Base-by-base conservation (phyloP, 495 filamentous ascomycete genomes). In the Schizothecium vesticola region DNA sequence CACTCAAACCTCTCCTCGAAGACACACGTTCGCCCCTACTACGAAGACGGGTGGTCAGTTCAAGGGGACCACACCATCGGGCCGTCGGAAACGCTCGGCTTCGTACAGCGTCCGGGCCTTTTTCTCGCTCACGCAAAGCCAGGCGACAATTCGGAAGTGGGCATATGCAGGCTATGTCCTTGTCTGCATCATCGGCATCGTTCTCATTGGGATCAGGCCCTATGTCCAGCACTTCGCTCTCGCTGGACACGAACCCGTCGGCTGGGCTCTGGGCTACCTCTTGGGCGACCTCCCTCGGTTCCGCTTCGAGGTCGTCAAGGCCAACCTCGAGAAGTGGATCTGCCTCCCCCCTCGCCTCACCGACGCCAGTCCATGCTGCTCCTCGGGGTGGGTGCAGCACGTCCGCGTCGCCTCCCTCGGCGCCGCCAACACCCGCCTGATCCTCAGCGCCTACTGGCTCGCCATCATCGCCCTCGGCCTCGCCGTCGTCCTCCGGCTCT, bases 191-290 rank as follows among this genome's bases (percentile, higher is more conserved):
- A 12, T 88, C 16, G 71, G 73, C 3, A 84, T 92, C 64, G 86
- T 93, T 65, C 76, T 95, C n/a, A 76, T 88, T 1, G 89, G 88
- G 2, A 84, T 98, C 59, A 86, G 92, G 24, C 80, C 78, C 10
- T 91, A 92, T 68, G 85, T 98, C 59, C 76, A 82, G 55, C 77
- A 80, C 60, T 80, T 82, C 29, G 93, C 92, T 22, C 81, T 99
- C 3, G 74, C 86, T 25, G 88, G 86, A 56, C 74, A 86, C 56
- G 95, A 99, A 70, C 94, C 95, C 0, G 85, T 99, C 33, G 91
- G 94, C 0, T 99, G 95, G 95, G 94, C 93, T 0, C 77, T 97
- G 4, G 89, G 90, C 2, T 99, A 99, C 76, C 78, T 97, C 23
- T 86, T 98, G 68, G 94, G 96, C 16, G 92, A 97, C 71, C 74